Conservation (phyloP, 2,329 filamentous ascomycete genomes). For the Gaeumannomyces sp. region DNA sequence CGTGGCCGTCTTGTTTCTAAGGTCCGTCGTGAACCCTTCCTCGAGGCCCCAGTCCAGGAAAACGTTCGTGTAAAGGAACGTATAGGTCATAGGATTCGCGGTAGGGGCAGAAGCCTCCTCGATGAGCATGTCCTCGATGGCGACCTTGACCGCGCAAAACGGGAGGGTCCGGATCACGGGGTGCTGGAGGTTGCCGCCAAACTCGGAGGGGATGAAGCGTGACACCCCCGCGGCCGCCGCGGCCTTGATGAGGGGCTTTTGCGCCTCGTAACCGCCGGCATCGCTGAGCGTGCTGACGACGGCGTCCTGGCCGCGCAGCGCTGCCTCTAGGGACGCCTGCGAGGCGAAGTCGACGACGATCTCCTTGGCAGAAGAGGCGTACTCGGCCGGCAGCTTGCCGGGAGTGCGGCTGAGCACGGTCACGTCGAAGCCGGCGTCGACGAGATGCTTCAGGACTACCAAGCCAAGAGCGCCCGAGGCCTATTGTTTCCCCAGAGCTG, state of each 20-base stretch:
- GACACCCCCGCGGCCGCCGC: slow-evolving; percentile 17
- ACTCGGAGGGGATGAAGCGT: slow-evolving; percentile 20
- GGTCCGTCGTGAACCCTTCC: slow-evolving; percentile 13
- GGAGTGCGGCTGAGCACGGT: slow-evolving; percentile 6
- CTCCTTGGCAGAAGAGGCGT: slow-evolving; percentile 1
- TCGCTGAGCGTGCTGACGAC: slow-evolving; percentile 42
- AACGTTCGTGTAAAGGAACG: slow-evolving; percentile 18
- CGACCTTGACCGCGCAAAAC: slow-evolving; percentile 31
- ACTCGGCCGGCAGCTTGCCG: slow-evolving; percentile 3
- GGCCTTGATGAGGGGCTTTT: slow-evolving; percentile 14
- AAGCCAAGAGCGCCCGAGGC: slow-evolving; percentile 4
- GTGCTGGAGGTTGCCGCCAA: slow-evolving; percentile 16
- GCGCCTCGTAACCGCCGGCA: slow-evolving; percentile 25
- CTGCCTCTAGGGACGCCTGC: slow-evolving; percentile 30
- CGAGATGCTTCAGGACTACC: background rate
- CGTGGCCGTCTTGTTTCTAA: background rate
- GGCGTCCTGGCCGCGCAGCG: slow-evolving; percentile 44
- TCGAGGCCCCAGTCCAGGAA: slow-evolving; percentile 24
- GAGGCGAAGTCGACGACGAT: slow-evolving; percentile 30
- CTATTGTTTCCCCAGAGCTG: background rate
- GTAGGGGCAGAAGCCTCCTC: slow-evolving; percentile 10
- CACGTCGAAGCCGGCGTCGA: slow-evolving; percentile 4
- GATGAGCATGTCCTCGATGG: slow-evolving; percentile 28
- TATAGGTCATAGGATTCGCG: slow-evolving; percentile 18
- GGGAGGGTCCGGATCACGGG: slow-evolving; percentile 9